Evolutionary conservation across 306 rosid genomes (phyloP).

Genomic region (Chamaecrista fasciculata): DNA sequence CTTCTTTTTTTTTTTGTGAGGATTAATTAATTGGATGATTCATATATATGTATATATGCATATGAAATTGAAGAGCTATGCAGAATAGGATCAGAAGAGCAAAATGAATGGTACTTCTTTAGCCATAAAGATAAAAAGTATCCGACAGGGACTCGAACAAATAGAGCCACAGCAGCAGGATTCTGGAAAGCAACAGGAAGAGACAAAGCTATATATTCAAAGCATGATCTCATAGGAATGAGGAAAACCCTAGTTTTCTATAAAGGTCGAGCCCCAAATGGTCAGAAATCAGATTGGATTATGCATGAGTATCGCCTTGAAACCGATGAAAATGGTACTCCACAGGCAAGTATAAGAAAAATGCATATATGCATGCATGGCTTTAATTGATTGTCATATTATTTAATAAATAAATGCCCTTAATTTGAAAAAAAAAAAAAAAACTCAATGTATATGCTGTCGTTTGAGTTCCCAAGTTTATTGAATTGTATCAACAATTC

Average conservation of each 20-base stretch:
- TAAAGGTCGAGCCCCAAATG: slow-evolving; percentile 94
- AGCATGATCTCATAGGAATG: slow-evolving; percentile 84
- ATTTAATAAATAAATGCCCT: too few species aligned
- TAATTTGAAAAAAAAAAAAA: too few species aligned
- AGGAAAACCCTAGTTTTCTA: slow-evolving; percentile 89
- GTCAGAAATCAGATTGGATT: slow-evolving; percentile 96
- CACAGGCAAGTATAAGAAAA: slow-evolving; percentile 76
- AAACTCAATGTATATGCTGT: too few species aligned
- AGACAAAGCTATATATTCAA: slow-evolving; percentile 86
- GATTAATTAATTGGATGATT: too few species aligned
- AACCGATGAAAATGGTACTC: slow-evolving; percentile 77
- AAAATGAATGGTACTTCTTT: slow-evolving; percentile 86
- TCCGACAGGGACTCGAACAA: slow-evolving; percentile 96
- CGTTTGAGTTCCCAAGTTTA: too few species aligned
- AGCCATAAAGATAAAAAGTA: slow-evolving; percentile 95
- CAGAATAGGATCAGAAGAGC: slow-evolving; percentile 87
- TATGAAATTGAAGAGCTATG: slow-evolving; percentile 54
- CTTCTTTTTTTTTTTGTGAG: background rate
- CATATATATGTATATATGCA: too few species aligned
- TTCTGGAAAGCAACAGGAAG: slow-evolving; percentile 99
- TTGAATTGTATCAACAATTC: too few species aligned
- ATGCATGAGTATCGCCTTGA: slow-evolving; percentile 96
- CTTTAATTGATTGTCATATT: too few species aligned
- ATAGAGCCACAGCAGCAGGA: slow-evolving; percentile 90
- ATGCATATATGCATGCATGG: too few species aligned